phyloP scores from a whole-genome alignment of 2,329 filamentous ascomycete species.

The Ophiostoma perfectum region DNA sequence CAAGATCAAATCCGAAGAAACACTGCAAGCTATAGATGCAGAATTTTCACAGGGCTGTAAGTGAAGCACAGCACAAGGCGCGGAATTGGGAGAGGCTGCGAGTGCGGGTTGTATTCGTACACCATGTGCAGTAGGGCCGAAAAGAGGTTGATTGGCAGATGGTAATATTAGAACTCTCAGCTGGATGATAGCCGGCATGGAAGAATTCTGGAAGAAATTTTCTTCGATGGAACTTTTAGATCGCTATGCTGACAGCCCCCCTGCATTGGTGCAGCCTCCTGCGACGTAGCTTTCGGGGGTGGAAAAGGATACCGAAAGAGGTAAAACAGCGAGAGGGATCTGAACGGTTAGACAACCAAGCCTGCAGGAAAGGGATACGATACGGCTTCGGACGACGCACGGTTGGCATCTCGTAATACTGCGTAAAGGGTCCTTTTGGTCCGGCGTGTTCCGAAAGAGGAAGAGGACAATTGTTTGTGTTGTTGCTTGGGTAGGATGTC shows the following conservation, averaged over 20 bases:
- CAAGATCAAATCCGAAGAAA: background rate
- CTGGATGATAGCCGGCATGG: background rate
- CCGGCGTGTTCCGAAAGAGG: background rate
- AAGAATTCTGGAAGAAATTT: constrained; percentile 8
- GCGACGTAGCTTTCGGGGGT: constrained; percentile 3
- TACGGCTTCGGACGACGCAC: background rate
- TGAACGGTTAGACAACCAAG: background rate
- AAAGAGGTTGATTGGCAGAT: no score
- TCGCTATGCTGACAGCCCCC: background rate
- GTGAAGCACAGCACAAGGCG: background rate
- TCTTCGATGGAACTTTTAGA: background rate
- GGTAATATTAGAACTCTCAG: no score
- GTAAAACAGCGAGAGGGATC: constrained; percentile 4
- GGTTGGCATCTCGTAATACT: background rate
- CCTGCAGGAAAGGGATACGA: background rate
- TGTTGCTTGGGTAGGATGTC: background rate
- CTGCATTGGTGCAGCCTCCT: constrained; percentile 6
- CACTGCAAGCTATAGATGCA: background rate
- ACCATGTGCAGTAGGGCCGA: no score
- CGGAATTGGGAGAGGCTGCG: constrained; percentile 1
- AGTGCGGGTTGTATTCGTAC: background rate
- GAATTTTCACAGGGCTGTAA: constrained; percentile 2
- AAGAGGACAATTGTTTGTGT: no score
- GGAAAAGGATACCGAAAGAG: constrained; percentile 1
- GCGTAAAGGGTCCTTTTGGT: background rate